A percentile compares a stretch with the other conserved stretches of the same genome.
These are phyloP conservation scores for Phialophora tarda DNA, from an alignment of 2,329 filamentous ascomycete genomes.

Conservation along the genomic window DNA sequence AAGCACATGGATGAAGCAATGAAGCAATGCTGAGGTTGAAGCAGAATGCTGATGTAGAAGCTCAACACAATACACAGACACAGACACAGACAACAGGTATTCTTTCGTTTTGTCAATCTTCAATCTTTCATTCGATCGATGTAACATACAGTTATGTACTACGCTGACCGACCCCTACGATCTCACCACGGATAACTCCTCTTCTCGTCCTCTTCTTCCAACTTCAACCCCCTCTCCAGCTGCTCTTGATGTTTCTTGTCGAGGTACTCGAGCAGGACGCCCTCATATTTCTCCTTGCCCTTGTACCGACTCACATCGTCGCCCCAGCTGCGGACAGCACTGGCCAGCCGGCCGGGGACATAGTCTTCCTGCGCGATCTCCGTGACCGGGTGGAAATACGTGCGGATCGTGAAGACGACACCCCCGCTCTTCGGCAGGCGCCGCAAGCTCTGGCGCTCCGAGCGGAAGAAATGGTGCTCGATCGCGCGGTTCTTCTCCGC, in stretches of 20 bases:
- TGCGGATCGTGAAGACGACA: conserved; percentile 76
- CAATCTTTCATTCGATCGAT: not conserved
- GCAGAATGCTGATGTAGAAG: no score
- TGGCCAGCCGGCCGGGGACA: conserved; percentile 78
- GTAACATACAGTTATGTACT: not conserved
- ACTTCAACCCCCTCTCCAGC: conserved; percentile 67
- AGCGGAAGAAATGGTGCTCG: conserved; percentile 76
- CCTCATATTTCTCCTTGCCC: conserved; percentile 73
- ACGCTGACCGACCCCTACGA: not conserved
- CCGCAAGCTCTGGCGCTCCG: conserved; percentile 73
- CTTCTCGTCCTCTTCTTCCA: conserved; percentile 65
- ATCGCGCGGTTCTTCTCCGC: conserved; percentile 76
- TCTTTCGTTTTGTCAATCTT: not conserved
- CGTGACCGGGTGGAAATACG: conserved; percentile 75
- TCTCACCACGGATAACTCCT: conserved; percentile 65
- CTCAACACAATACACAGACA: no score
- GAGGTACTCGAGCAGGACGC: conserved; percentile 76
- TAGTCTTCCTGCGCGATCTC: conserved; percentile 73
- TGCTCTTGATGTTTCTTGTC: conserved; percentile 77
- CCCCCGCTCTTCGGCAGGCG: conserved; percentile 64
- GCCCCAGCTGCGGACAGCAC: conserved; percentile 80
- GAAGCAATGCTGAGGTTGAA: no score
- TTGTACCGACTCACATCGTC: conserved; percentile 79
- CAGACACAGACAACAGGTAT: no score
- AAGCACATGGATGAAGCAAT: no score